These are phyloP conservation scores for Ophiocordyceps camponoti-leonardi DNA, from an alignment of 2,329 filamentous ascomycete genomes.

Conservation along the genomic window DNA sequence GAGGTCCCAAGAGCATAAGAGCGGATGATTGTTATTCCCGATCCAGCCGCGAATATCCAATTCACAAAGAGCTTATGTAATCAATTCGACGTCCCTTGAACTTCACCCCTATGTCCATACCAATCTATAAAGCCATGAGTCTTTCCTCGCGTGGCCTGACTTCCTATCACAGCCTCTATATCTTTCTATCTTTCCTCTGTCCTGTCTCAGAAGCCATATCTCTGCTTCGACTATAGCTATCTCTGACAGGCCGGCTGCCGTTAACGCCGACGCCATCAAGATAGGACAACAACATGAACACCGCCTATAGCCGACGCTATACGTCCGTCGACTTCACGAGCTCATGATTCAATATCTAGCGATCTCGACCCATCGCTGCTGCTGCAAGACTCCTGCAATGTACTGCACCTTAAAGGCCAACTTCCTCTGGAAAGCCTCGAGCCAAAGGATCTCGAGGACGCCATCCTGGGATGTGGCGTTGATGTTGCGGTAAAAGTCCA, in stretches of 20 bases:
- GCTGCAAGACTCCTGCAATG: slow-evolving; percentile 20
- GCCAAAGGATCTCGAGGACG: slow-evolving; percentile 28
- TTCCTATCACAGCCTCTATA: neutral
- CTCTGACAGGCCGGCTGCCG: slow-evolving; percentile 3
- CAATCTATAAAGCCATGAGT: neutral
- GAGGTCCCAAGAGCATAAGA: too few species aligned
- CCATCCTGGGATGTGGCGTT: slow-evolving; percentile 21
- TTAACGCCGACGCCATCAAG: neutral
- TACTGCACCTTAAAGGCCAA: slow-evolving; percentile 22
- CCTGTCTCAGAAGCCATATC: neutral
- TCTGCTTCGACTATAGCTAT: neutral
- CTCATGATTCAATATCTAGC: slow-evolving; percentile 8
- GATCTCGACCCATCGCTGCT: slow-evolving; percentile 21
- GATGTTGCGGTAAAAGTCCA: slow-evolving; percentile 23
- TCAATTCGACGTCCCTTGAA: too few species aligned
- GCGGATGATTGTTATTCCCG: too few species aligned
- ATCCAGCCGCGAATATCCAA: too few species aligned
- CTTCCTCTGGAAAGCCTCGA: slow-evolving; percentile 23
- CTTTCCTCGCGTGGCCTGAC: neutral
- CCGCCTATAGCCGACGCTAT: neutral
- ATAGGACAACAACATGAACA: neutral
- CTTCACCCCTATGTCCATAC: neutral
- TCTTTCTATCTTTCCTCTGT: neutral
- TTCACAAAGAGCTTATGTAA: too few species aligned
- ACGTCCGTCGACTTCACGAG: neutral